Percentiles rank a stretch among this genome's conserved stretches.
Conservation (phyloP, 176 grass and related monocot species). For the Panicum miliaceum region DNA sequence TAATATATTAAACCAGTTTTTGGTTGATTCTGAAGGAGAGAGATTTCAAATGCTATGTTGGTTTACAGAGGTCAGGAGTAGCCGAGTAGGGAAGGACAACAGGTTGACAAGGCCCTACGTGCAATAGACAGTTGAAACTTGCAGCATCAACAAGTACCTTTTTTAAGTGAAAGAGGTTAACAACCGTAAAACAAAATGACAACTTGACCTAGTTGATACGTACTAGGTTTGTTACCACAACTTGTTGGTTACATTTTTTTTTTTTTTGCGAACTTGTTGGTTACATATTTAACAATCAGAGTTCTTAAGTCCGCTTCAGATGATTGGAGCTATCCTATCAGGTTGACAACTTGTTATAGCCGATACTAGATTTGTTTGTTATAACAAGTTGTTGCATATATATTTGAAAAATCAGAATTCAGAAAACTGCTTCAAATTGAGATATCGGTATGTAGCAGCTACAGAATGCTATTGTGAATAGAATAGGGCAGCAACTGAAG, state of each 20-base stretch:
- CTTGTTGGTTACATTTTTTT: not conserved
- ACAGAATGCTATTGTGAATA: not conserved
- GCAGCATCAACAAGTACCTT: not conserved
- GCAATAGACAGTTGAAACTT: not conserved
- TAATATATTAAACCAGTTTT: not conserved
- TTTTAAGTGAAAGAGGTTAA: slow-evolving; percentile 4
- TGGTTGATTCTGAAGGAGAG: not conserved
- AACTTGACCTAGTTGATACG: slow-evolving; percentile 4
- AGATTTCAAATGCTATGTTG: not conserved
- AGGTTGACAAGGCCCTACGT: slow-evolving; percentile 12
- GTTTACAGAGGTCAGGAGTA: not conserved
- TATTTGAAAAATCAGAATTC: not conserved
- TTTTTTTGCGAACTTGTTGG: slow-evolving; percentile 13
- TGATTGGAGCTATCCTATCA: not conserved
- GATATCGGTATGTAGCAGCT: not conserved
- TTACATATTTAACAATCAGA: not conserved
- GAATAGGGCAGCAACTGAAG: not conserved
- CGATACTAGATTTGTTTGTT: not conserved
- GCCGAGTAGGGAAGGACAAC: not conserved
- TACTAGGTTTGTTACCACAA: not conserved
- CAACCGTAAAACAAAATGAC: not conserved
- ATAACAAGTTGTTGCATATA: not conserved
- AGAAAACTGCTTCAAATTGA: not conserved
- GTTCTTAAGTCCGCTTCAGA: not conserved
- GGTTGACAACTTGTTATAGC: not conserved